Conservation (phyloP, 2,329 filamentous ascomycete species). For the Fusarium clavum region DNA sequence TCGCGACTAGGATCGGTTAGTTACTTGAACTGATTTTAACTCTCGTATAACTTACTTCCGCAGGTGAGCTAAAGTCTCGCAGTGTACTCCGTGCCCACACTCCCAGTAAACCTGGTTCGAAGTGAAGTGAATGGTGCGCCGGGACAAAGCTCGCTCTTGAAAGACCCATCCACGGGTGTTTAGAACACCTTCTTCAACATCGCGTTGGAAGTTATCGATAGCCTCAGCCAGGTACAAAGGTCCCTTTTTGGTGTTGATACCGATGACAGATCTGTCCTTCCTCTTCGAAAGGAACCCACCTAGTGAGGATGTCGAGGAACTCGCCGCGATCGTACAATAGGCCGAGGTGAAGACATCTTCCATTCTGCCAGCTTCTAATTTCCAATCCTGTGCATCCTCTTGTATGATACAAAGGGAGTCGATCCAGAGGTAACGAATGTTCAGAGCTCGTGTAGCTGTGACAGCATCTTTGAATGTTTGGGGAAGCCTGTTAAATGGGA, state of each 20-base stretch:
- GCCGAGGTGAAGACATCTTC: neutral
- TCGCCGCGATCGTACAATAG: neutral
- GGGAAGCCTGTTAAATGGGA: neutral
- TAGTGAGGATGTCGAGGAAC: neutral
- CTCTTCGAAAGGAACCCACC: neutral
- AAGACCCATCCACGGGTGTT: constrained; percentile 12
- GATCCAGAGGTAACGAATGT: neutral
- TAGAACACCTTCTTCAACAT: neutral
- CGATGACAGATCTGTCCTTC: neutral
- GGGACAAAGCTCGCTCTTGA: constrained; percentile 3
- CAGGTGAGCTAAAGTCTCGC: neutral
- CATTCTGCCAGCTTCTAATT: neutral
- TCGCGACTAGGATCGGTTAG: neutral
- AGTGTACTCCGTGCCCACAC: constrained; percentile 1
- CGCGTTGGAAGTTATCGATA: neutral
- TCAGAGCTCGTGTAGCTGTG: rapidly evolving
- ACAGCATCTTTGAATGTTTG: neutral
- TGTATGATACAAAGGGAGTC: neutral
- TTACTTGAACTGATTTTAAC: no score
- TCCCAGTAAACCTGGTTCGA: constrained; percentile 3
- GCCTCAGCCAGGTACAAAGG: neutral
- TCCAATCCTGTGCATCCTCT: neutral
- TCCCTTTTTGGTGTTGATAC: rapidly evolving
- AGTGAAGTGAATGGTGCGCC: constrained; percentile 5
- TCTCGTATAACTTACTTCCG: neutral